Evolutionary conservation across 352 stramenopile species (phyloP), one percentile per base, ranked within the genome.

Genomic region (Phytophthora boehmeriae): DNA sequence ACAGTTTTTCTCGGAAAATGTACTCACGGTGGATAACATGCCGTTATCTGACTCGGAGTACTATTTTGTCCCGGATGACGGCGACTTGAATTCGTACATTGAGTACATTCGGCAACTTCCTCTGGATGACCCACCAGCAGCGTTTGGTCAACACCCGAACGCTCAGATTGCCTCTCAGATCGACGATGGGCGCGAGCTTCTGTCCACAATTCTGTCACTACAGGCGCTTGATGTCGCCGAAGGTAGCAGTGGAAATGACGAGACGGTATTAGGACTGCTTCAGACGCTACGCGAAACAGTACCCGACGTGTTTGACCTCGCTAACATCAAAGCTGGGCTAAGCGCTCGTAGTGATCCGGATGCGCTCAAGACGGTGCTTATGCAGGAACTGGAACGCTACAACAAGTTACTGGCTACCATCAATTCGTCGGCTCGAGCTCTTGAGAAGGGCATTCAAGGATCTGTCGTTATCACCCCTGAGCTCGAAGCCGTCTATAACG

Each of bases 71-170:
- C 94, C 95, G 2, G 79, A 93, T 46, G 95, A 98, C 43, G 95
- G 92, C 5, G 90, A 98, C 22, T 48, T 98, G 4, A 52, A 61
- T 36, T 63, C 78, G 2, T 98, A 98, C 68, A 89, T 83, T 17
- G 89, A 97, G 23, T 97, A 97, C 57, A 97, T 98, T 66, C 77
- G 78, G 9, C 85, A 88, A 39, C 68, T 98, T 6, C 95, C 95
- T 1, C 71, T 97, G 19, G 86, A 89, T 17, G 96, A 98, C 42
- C 88, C 90, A 22, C 96, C 96, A 0, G 69, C 85, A 25, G 93
- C 90, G 17, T 99, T 99, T 71, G 96, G 96, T 0, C 96, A 99
- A 62, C 96, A 99, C 56, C 73, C 91, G 5, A 99, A 99, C 57
- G 95, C 96, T 3, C 95, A 99, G 60, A 99, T 99, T 58, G 84